These are phyloP conservation scores for Pyrrhoderma noxium DNA, from an alignment of 1,284 basidiomycete species.

Conservation along the genomic window DNA sequence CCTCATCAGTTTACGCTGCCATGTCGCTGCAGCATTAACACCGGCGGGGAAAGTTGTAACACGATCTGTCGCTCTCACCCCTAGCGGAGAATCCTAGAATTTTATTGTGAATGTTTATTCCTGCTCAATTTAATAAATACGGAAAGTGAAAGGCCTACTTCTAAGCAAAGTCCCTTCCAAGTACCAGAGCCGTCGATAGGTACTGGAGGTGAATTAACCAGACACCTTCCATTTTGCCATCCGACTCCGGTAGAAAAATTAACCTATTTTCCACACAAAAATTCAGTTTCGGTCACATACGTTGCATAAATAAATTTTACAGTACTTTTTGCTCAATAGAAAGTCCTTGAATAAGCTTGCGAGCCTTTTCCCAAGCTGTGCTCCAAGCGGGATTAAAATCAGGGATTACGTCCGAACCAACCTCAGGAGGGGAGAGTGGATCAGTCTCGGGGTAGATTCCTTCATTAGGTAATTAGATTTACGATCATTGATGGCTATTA, in stretches of 20 bases:
- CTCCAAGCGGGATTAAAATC: constrained; percentile 46
- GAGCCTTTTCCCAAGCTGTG: constrained; percentile 39
- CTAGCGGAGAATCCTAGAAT: constrained; percentile 43
- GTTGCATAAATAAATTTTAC: too few relatives aligned
- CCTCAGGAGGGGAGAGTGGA: constrained; percentile 36
- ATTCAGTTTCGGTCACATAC: too few relatives aligned
- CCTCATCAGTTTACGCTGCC: constrained; percentile 63
- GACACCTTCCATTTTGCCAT: constrained; percentile 52
- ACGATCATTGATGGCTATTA: too few relatives aligned
- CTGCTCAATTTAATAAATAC: neutral
- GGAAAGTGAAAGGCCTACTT: constrained; percentile 28
- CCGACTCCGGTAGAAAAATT: constrained; percentile 49
- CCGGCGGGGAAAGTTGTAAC: constrained; percentile 55
- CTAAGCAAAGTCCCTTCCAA: constrained; percentile 58
- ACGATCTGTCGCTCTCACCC: constrained; percentile 38
- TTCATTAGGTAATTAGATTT: neutral
- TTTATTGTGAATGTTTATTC: neutral
- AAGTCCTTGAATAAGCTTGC: constrained; percentile 21
- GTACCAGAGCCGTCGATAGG: constrained; percentile 25
- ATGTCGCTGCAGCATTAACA: constrained; percentile 52
- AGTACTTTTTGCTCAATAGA: constrained; percentile 30
- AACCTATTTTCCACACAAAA: constrained; percentile 29
- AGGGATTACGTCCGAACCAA: constrained; percentile 33
- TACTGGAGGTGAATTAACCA: constrained; percentile 44
- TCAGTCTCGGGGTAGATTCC: constrained; percentile 36